Base-by-base conservation (phyloP, 2,329 filamentous ascomycete species). In the Neobulgaria alba region DNA sequence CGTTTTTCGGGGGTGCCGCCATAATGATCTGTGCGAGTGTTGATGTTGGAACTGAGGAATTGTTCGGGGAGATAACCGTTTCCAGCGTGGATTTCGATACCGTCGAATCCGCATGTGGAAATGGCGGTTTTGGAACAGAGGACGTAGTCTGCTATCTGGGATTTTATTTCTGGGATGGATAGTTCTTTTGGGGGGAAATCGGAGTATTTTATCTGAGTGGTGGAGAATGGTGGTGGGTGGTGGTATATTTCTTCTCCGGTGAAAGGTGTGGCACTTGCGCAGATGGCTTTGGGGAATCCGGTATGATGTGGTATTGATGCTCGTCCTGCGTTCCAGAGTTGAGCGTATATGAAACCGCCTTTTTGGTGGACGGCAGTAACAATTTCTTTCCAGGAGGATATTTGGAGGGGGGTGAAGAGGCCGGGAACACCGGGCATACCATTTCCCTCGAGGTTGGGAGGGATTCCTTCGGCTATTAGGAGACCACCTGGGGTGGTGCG, bases 361-460 rank as follows among this genome's bases (percentile, higher is more conserved):
- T 79, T 79, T 16, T 64, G 64, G 56, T 85, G 81, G 0, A 85
- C 76, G 1, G 71, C 73, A 18, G 76, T 69, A 2, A 73, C 77
- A 29, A 81, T 64, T 36, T 66, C 61, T 46, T 70, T 73, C 77
- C 77, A 82, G 1, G 64, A 71, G 2, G 64, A 64, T 39, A 75
- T 63, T 51, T 77, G 74, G 16, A 61, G 64, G 2, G 64, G 57
- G 32, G 59, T 71, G 54, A 67, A 78, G 50, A 81, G 68, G 3
- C 73, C 75, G 0, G 77, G 74, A 2, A 69, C 66, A 40, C 72
- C 69, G 17, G 63, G 52, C 49, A 67, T 69, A n/a, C n/a, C n/a
- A n/a, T n/a, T n/a, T n/a, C n/a, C n/a, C n/a, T n/a, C n/a, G n/a
- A n/a, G n/a, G n/a, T n/a, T n/a, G n/a, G 51, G 66, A 30, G 69